These are phyloP conservation scores for Teunomyces stri DNA, from an alignment of 805 yeast genomes.

Conservation along the genomic window DNA sequence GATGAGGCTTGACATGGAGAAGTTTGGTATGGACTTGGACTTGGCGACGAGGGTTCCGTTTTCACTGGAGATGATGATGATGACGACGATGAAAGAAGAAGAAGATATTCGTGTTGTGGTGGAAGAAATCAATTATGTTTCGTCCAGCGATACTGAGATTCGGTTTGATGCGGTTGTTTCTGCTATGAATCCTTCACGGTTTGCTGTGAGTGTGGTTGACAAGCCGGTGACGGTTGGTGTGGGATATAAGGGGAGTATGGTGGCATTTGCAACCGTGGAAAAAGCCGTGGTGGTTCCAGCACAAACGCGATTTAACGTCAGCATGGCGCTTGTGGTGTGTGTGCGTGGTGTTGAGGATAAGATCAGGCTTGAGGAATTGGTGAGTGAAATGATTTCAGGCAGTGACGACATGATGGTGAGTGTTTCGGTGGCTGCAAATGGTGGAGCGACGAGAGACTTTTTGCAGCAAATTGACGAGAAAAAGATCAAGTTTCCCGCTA, in stretches of 20 bases:
- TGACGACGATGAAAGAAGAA: too few relatives aligned
- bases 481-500: constrained; percentile 21
- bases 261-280: constrained; percentile 7
- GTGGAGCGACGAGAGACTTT: constrained; percentile 11
- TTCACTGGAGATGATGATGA: too few relatives aligned
- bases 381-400: constrained; percentile 42
- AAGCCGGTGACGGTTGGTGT: constrained; percentile 2
- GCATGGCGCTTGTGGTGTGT: constrained; percentile 10
- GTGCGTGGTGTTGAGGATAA: constrained; percentile 13
- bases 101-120: neutral
- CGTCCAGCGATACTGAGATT: neutral
- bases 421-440: constrained; percentile 23
- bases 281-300: constrained; percentile 18
- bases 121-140: neutral
- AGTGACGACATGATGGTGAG: constrained; percentile 24
- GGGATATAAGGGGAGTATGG: neutral
- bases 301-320: constrained; percentile 15
- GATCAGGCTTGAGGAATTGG: constrained; percentile 26
- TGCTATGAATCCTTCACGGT: neutral
- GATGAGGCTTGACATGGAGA: constrained; percentile 8
- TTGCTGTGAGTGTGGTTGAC: neutral
- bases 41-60: constrained; percentile 3
- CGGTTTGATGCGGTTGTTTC: constrained; percentile 3
- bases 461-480: constrained; percentile 17
- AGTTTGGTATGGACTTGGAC: constrained; percentile 10